These are phyloP conservation scores for Moricandia moricandioides DNA, from an alignment of 345 rosid species.

Conservation along the genomic window DNA sequence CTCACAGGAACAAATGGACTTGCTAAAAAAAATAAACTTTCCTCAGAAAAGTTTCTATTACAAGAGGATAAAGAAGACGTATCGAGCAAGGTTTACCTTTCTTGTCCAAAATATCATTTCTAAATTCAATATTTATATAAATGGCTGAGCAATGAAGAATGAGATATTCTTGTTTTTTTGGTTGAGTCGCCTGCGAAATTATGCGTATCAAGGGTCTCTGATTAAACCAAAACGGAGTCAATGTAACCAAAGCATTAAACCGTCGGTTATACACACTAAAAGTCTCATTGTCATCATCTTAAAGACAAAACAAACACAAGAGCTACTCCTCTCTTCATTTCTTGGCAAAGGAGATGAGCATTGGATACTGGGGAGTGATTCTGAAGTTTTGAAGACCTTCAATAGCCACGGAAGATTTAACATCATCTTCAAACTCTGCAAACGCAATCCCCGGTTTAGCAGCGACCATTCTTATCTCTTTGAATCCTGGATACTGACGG, in stretches of 20 bases:
- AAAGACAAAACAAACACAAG: not conserved
- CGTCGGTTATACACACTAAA: slow-evolving; percentile 23
- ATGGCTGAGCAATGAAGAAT: slow-evolving; percentile 17
- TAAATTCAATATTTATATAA: not conserved
- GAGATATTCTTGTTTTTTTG: no score
- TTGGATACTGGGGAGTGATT: slow-evolving; percentile 79
- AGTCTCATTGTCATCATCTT: not conserved
- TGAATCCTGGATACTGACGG: slow-evolving; percentile 81
- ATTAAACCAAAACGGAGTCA: slow-evolving; percentile 19
- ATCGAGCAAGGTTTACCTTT: slow-evolving; percentile 30
- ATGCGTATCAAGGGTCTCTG: slow-evolving; percentile 18
- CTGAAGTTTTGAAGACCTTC: slow-evolving; percentile 90
- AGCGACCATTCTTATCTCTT: slow-evolving; percentile 85
- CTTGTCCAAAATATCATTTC: not conserved
- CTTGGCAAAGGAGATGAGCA: slow-evolving; percentile 88
- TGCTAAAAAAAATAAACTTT: not conserved
- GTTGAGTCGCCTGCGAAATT: not conserved
- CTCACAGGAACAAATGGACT: slow-evolving; percentile 3
- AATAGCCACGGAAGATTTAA: slow-evolving; percentile 80
- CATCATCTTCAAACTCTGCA: slow-evolving; percentile 85
- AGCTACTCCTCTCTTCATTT: slow-evolving; percentile 40
- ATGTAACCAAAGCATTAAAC: slow-evolving; percentile 12
- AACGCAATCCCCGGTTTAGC: slow-evolving; percentile 97
- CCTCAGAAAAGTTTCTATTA: slow-evolving; percentile 15
- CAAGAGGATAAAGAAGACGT: slow-evolving; percentile 30